Base-by-base conservation (phyloP, 371 early-diverging fungal species). In the Coemansia sp. region DNA sequence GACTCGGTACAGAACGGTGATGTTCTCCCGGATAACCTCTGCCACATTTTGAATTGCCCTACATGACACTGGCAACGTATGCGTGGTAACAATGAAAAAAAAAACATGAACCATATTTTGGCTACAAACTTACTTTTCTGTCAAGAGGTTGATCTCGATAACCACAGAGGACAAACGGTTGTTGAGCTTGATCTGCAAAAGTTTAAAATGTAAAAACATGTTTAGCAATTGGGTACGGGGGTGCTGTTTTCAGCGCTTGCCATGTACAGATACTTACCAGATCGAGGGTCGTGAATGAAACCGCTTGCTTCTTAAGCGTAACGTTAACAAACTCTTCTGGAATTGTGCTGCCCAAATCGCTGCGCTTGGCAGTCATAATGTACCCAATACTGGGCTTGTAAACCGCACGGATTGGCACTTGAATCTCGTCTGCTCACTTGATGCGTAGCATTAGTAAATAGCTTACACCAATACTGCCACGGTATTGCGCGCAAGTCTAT, bases 81-180 rank as follows among this genome's bases (percentile, higher is more conserved):
- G 37, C 9, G 37, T 5, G 2, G 5, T 37, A 9, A 44, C 16
- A 43, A 43, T 8, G 8, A 24, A 24, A 24, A 24, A 24, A 24
- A 24, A 24, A 24, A 24, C 24, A 24, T 24, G 24, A 24, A 24
- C 24, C 24, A 24, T 18, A 9, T 9, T 14, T 44, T 3, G 8
- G 8, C 5, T 9, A 7, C 18, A 18, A 7, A 11, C 69, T 16
- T 80, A 87, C 88, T 82, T 87, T 67, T 93, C 90, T 1, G 91
- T 90, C 85, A 93, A 86, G 46, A 91, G 58, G 65, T 86, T 93
- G 8, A 95, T 89, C 74, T 96, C 98, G 16, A 86, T 81, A 44
- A 87, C 60, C 3, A 82, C 82, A 32, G 87, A 84, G 7, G 81
- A 66, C 24, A 95, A 80, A 1, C 95, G 88, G 51, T 93, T 92